Evolutionary conservation across 805 yeast species (phyloP).

Genomic region (Starmerella asiatica): DNA sequence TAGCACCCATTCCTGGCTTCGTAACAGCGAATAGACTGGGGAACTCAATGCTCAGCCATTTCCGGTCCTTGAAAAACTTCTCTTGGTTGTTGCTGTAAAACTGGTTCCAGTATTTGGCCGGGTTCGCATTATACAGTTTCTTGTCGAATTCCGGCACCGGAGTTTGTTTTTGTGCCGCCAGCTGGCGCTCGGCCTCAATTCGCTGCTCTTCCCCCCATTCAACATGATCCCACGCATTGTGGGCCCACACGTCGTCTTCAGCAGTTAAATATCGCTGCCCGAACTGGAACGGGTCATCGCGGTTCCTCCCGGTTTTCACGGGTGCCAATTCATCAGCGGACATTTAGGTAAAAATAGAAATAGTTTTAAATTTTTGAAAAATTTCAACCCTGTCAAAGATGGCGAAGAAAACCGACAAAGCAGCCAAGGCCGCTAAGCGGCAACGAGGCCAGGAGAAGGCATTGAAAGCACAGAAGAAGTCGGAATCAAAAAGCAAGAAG

Average conservation of each 20-base stretch:
- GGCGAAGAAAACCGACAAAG: slow-evolving; percentile 77
- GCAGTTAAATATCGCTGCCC: slow-evolving; percentile 69
- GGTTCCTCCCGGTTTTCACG: slow-evolving; percentile 1
- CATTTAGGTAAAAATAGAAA: too few species aligned
- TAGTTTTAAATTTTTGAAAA: not conserved
- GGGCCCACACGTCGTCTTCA: slow-evolving; percentile 68
- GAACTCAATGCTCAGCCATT: slow-evolving; percentile 91
- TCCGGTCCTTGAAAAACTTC: slow-evolving; percentile 90
- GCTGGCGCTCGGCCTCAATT: slow-evolving; percentile 56
- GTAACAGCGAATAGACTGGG: slow-evolving; percentile 75
- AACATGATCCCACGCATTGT: slow-evolving; percentile 95
- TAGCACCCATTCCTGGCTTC: slow-evolving; percentile 52
- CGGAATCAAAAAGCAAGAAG: slow-evolving; percentile 62
- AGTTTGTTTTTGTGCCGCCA: slow-evolving; percentile 55
- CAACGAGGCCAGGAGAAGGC: slow-evolving; percentile 74
- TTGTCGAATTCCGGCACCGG: slow-evolving; percentile 89
- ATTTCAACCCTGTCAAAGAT: slow-evolving; percentile 28
- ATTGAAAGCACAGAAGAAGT: slow-evolving; percentile 60
- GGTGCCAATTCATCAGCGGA: too few species aligned
- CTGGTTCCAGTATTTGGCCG: slow-evolving; percentile 89
- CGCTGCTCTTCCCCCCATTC: slow-evolving; percentile 93
- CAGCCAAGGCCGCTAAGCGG: slow-evolving; percentile 82
- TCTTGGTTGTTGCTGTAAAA: slow-evolving; percentile 83
- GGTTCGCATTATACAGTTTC: slow-evolving; percentile 59
- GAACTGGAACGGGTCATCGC: slow-evolving; percentile 81